A percentile compares a stretch with the other conserved stretches of the same genome.
Evolutionary conservation across 768 basidiomycete species (phyloP).

Genomic region (Mycena latifolia): DNA sequence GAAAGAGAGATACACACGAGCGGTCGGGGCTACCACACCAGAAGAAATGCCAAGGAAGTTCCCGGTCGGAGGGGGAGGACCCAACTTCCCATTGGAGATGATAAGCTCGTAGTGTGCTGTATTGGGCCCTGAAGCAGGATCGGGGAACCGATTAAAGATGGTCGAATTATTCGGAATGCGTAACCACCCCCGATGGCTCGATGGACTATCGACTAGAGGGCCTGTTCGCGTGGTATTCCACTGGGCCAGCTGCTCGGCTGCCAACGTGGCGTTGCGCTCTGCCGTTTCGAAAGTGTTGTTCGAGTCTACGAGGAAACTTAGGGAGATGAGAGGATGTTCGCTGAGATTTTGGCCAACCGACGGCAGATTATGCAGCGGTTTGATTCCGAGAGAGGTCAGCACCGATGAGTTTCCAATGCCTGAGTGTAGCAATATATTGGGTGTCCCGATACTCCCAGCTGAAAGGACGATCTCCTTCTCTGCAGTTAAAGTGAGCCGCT

Average conservation of each 20-base stretch:
- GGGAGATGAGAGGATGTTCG: neutral
- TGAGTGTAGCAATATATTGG: conserved; percentile 23
- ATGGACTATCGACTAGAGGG: neutral
- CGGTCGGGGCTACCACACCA: too few relatives aligned
- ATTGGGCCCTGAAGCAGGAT: conserved; percentile 5
- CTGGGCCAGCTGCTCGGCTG: neutral
- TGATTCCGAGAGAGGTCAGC: conserved; percentile 9
- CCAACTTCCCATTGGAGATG: neutral
- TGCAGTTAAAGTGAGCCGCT: conserved; percentile 35
- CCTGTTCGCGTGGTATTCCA: conserved; percentile 3
- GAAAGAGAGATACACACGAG: too few relatives aligned
- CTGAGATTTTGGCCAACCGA: conserved; percentile 18
- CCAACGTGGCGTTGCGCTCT: conserved; percentile 1
- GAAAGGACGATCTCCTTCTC: conserved; percentile 47
- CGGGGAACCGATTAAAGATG: neutral
- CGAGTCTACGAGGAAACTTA: neutral
- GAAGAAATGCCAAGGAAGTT: conserved; percentile 36
- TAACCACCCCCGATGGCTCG: neutral
- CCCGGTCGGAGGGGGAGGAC: neutral
- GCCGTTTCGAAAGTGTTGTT: neutral
- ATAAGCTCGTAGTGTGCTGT: conserved; percentile 2
- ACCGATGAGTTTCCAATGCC: conserved; percentile 17
- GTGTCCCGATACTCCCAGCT: conserved; percentile 44
- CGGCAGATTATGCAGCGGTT: conserved; percentile 14
- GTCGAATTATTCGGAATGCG: neutral